Percentiles rank a stretch among this genome's conserved stretches.
Conservation (phyloP, 1,284 basidiomycete genomes). For the Pholiota adiposa region DNA sequence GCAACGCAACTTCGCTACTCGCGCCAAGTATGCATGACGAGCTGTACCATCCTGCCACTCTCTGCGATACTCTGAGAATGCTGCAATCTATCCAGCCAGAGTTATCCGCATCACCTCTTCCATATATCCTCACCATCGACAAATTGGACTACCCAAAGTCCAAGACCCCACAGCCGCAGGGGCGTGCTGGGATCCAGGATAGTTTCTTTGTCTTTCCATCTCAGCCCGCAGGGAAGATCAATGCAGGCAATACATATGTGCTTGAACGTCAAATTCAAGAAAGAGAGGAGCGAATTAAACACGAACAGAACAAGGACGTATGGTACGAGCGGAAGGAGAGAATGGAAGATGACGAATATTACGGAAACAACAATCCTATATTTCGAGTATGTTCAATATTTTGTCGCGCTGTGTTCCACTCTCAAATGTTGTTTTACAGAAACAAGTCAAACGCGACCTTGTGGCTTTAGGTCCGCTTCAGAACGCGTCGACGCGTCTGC, state of each 20-base stretch:
- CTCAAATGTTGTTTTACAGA: neutral
- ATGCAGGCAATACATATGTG: constrained; percentile 19
- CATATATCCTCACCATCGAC: constrained; percentile 36
- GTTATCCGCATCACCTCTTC: constrained; percentile 35
- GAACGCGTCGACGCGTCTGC: constrained; percentile 12
- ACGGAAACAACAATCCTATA: neutral
- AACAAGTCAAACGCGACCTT: neutral
- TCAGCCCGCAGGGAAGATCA: constrained; percentile 16
- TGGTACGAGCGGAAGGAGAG: constrained; percentile 28
- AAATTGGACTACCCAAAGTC: constrained; percentile 29
- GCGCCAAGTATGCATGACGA: constrained; percentile 12
- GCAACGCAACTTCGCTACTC: constrained; percentile 23
- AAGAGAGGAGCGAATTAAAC: constrained; percentile 17
- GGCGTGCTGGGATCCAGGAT: constrained; percentile 24
- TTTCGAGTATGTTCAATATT: neutral
- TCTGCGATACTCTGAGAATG: constrained; percentile 32
- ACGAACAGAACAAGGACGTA: constrained; percentile 26
- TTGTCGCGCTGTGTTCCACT: neutral
- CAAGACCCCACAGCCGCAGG: constrained; percentile 1
- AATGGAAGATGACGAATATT: constrained; percentile 7
- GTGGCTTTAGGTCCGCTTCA: neutral
- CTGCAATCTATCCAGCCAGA: constrained; percentile 28
- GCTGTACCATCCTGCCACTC: constrained; percentile 34
- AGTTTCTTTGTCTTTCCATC: constrained; percentile 27
- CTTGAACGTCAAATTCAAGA: constrained; percentile 18